Percentiles rank a stretch among this genome's conserved stretches.
Evolutionary conservation across 192 early-diverging fungal species (phyloP).

Genomic region (Coemansia sp.): DNA sequence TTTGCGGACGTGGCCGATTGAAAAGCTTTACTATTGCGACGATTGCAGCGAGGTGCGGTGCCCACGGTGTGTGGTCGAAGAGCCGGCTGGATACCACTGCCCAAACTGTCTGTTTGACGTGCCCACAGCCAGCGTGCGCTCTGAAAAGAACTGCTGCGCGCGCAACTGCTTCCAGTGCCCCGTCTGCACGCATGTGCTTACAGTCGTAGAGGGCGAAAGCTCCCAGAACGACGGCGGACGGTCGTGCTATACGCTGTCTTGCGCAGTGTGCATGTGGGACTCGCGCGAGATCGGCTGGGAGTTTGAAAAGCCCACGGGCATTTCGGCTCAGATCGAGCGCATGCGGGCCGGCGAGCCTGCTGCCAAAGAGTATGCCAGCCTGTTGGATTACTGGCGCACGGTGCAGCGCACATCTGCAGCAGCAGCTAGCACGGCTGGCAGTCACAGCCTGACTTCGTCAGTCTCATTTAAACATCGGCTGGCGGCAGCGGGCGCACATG

Average conservation of each 20-base stretch:
- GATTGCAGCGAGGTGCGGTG: conserved; percentile 82
- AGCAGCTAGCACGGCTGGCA: not conserved
- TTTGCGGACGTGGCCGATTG: conserved; percentile 55
- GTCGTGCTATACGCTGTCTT: conserved; percentile 69
- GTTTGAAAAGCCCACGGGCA: conserved; percentile 92
- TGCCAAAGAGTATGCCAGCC: conserved; percentile 77
- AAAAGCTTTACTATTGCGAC: conserved; percentile 84
- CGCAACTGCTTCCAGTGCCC: conserved; percentile 96
- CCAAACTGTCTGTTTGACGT: conserved; percentile 97
- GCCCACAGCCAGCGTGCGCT: conserved; percentile 91
- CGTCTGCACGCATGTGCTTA: conserved; percentile 74
- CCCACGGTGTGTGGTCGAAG: conserved; percentile 76
- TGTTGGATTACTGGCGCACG: conserved; percentile 84
- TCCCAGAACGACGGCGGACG: conserved; percentile 14
- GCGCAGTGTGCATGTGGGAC: conserved; percentile 90
- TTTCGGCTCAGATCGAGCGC: conserved; percentile 87
- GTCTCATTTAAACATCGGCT: conserved; percentile 29
- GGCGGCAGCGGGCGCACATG: not conserved
- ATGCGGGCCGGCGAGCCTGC: conserved; percentile 66
- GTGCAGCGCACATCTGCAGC: conserved; percentile 55
- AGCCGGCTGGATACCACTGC: conserved; percentile 89
- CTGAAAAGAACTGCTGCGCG: conserved; percentile 91
- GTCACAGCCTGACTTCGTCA: not conserved
- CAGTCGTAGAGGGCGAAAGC: conserved; percentile 61
- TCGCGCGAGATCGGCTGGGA: conserved; percentile 88